Conservation (phyloP, 345 rosid genomes). For the Raphanus sativus region DNA sequence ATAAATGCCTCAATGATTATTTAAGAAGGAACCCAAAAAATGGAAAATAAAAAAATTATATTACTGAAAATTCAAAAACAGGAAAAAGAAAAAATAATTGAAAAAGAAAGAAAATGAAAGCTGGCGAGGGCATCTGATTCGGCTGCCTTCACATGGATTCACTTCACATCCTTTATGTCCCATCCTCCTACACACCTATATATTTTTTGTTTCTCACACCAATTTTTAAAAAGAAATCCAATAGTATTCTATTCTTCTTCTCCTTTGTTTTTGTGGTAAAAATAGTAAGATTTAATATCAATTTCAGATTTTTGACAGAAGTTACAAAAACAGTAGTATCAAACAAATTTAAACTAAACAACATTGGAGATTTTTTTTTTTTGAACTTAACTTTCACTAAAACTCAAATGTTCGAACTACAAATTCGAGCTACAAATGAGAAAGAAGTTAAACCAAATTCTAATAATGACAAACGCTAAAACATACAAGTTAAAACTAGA, state of each 20-base stretch:
- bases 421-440: too few species aligned
- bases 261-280: too few species aligned
- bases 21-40: not conserved
- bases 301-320: too few species aligned
- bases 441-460: too few species aligned
- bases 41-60: not conserved
- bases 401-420: too few species aligned
- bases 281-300: too few species aligned
- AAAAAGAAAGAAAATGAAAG: constrained; percentile 20
- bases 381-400: too few species aligned
- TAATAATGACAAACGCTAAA: too few species aligned
- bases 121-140: constrained; percentile 43
- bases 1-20: constrained; percentile 19
- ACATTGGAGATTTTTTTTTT: too few species aligned
- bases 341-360: too few species aligned
- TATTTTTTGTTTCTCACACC: not conserved
- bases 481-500: too few species aligned
- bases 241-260: not conserved
- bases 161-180: constrained; percentile 42
- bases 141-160: constrained; percentile 60
- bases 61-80: not conserved
- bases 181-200: constrained; percentile 13
- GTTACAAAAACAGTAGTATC: too few species aligned
- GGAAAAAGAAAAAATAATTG: not conserved
- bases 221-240: not conserved